Base-by-base conservation (phyloP, 2,329 filamentous ascomycete species). In the Cercospora sp. region DNA sequence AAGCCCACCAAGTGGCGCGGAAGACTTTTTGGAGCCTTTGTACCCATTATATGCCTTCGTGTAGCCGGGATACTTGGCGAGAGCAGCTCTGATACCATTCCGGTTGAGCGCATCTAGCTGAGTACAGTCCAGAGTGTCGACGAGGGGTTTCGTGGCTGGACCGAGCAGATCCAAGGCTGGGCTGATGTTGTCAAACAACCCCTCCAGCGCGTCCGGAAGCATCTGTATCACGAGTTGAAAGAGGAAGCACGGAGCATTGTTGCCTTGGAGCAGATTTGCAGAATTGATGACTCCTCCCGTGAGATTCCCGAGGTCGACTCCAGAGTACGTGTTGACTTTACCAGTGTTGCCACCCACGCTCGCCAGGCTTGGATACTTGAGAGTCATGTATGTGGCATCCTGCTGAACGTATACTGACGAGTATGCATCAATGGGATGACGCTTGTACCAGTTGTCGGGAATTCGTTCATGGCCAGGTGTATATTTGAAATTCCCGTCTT, bases 241-340 rank as follows among this genome's bases (percentile, higher is more conserved):
- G 31, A 64, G 62, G 45, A 70, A 68, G 53, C 68, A 70, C 16
- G 60, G 42, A 18, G 63, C 42, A 26, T 70, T 70, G 61, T 70
- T 70, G 20, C 64, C 66, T 48, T 70, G n/a, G 26, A 68, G 28
- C 13, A 72, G 60, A 18, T 51, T 40, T 13, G 61, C 64, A 12
- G 30, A 33, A 33, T 83, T 42, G 7, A 42, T 42, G 3, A 42
- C 16, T n/a, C 36, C 36, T 8, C 36, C 36, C 16, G 36, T 84
- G 2, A 82, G 64, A 48, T 80, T 69, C 5, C 59, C 68, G 5
- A 78, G 61, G 64, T 81, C 73, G 40, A 71, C 65, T 12, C 69
- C 69, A 13, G 68, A n/a, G 60, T 69, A 74, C 18, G 66, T 71
- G 59, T 73, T 70, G 28, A 71, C 70, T 23, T 55, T 62, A 7